phyloP scores from a whole-genome alignment of 2,329 filamentous ascomycete species.

The Botryotinia convoluta region DNA sequence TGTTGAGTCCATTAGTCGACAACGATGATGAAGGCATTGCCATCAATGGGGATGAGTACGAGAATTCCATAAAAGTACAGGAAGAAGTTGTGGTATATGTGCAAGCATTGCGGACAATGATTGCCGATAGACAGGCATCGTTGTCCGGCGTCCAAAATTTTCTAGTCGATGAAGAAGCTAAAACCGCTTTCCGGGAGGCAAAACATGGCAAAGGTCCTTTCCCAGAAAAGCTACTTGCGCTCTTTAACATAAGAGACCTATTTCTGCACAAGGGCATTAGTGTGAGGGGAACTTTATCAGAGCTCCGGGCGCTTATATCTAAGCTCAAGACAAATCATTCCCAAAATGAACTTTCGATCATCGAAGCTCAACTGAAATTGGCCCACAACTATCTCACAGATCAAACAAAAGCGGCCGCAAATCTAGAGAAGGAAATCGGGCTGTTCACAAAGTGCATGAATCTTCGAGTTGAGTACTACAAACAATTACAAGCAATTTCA shows the following conservation, averaged over 20 bases:
- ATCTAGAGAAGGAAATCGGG: conserved; percentile 68
- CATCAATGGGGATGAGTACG: conserved; percentile 84
- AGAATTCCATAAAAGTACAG: conserved; percentile 80
- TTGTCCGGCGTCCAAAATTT: conserved; percentile 75
- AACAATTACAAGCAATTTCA: conserved; percentile 85
- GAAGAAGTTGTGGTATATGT: conserved; percentile 88
- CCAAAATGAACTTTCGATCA: conserved; percentile 61
- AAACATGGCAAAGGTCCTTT: conserved; percentile 65
- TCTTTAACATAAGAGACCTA: conserved; percentile 48
- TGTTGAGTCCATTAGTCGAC: conserved; percentile 76
- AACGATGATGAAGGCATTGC: conserved; percentile 76
- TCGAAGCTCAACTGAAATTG: conserved; percentile 59
- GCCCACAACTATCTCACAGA: conserved; percentile 54
- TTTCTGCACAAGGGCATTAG: conserved; percentile 53
- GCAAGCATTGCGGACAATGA: conserved; percentile 68
- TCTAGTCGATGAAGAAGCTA: conserved; percentile 70
- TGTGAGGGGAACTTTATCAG: conserved; percentile 69
- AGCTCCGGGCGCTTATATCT: conserved; percentile 62
- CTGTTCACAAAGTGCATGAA: conserved; percentile 80
- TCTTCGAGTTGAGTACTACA: conserved; percentile 81
- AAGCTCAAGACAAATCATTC: conserved; percentile 61
- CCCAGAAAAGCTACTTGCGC: conserved; percentile 57
- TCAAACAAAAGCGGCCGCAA: conserved; percentile 49
- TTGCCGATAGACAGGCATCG: conserved; percentile 75
- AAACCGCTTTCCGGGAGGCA: conserved; percentile 56